Evolutionary conservation across 352 stramenopile genomes (phyloP).

Genomic region (Phytophthora megakarya): DNA sequence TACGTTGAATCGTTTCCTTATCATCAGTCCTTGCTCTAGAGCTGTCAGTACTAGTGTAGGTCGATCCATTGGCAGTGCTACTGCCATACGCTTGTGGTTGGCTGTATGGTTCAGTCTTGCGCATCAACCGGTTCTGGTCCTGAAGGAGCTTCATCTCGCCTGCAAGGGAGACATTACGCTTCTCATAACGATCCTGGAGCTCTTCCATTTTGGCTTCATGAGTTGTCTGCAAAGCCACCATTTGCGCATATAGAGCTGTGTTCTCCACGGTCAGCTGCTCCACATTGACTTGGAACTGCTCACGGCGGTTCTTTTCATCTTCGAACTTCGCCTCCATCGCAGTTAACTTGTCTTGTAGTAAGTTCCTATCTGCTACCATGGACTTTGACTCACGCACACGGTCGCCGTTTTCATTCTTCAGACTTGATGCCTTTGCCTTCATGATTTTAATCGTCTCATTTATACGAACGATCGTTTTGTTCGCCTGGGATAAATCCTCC

Average conservation of each 20-base stretch:
- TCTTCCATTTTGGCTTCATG: conserved; percentile 87
- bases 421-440: conserved; percentile 50
- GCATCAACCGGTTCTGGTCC: conserved; percentile 79
- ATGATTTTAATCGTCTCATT: conserved; percentile 69
- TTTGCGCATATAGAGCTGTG: conserved; percentile 84
- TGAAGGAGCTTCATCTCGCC: conserved; percentile 81
- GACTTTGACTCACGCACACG: conserved; percentile 64
- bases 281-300: conserved; percentile 89
- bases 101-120: conserved; percentile 39
- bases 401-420: conserved; percentile 61
- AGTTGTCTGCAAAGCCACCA: conserved; percentile 83
- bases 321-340: conserved; percentile 77
- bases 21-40: conserved; percentile 36
- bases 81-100: conserved; percentile 10
- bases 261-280: conserved; percentile 88
- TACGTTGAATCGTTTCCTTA: conserved; percentile 47
- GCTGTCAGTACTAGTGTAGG: conserved; percentile 13
- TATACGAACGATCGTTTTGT: conserved; percentile 70
- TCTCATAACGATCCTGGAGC: conserved; percentile 66
- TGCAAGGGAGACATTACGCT: conserved; percentile 67
- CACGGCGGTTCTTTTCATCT: conserved; percentile 77
- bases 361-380: conserved; percentile 76
- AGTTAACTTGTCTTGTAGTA: conserved; percentile 67
- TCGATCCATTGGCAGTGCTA: conserved; percentile 10
- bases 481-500: conserved; percentile 66